Base-by-base conservation (phyloP, 495 filamentous ascomycete species). In the Trichoderma asperelloides region DNA sequence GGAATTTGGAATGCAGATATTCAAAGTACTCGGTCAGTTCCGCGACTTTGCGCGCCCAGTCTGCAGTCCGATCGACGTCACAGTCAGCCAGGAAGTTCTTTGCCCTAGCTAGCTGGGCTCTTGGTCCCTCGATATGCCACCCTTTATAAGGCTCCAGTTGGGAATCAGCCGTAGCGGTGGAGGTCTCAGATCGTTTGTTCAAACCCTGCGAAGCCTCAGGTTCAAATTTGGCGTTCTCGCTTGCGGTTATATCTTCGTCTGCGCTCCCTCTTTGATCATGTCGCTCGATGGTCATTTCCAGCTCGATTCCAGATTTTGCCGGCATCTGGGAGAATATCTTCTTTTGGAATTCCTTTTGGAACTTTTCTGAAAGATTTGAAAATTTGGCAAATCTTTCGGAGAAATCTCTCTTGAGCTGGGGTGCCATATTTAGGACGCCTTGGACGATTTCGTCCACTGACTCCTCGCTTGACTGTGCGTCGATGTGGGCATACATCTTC, bases 31-130 rank as follows among this genome's bases (percentile, higher is more conserved):
- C 33, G 3, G 66, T 60, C 0, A 71, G 49, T 40, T 73, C 69
- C 18, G 25, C 55, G 8, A 73, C 71, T 57, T 69, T 70, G 13
- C 12, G 1, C 63, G 69, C 57, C 74, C 74, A 78, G 37, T 67
- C 13, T 13, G 69, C 30, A 41, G 67, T 71, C 18, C 75, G 75
- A 67, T 75, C 71, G 62, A 73, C 64, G 41, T 77, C 71, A 37
- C 75, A 70, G 21, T 77, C 73, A 67, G 68, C 64, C 16, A 78
- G 71, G 47, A 77, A 77, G 63, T 71, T 74, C 57, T 69, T 43
- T 25, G 72, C 62, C 23, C 66, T 71, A 43, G 71, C 21, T 25
- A 78, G 70, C 11, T 70, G 70, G 13, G 67, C 30, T 18, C 64
- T 49, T 8, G 66, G 66, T n/a, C 30, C 65, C 13, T 66, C 45